Conservation (phyloP, 164 flowering plant species). For the Warburgia ugandensis region DNA sequence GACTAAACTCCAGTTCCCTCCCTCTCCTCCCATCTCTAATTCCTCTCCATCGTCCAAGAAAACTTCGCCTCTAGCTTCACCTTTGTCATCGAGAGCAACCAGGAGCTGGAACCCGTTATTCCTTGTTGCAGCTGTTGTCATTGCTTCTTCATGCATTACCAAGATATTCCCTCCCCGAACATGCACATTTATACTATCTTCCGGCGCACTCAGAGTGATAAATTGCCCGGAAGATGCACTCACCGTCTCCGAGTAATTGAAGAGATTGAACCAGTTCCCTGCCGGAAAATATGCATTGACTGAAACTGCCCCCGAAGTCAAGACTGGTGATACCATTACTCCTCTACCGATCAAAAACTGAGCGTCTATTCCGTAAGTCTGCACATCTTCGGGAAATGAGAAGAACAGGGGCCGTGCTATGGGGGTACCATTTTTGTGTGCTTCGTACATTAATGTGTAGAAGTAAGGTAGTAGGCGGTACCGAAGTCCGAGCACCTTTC, state of each 20-base stretch:
- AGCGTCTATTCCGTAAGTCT: constrained; percentile 44
- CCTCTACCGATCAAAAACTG: constrained; percentile 71
- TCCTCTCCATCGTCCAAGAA: constrained; percentile 76
- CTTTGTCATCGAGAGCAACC: constrained; percentile 32
- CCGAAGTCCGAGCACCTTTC: constrained; percentile 40
- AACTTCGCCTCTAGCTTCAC: constrained; percentile 41
- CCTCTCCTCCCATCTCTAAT: constrained; percentile 44
- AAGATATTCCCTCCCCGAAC: constrained; percentile 55
- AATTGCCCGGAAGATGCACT: constrained; percentile 27
- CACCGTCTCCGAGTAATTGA: constrained; percentile 36
- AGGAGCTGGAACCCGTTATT: constrained; percentile 47
- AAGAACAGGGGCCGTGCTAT: constrained; percentile 77
- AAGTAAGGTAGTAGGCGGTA: constrained; percentile 47
- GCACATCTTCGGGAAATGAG: constrained; percentile 54
- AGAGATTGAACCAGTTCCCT: constrained; percentile 73
- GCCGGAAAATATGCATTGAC: constrained; percentile 70
- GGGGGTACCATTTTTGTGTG: constrained; percentile 52
- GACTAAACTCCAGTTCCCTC: constrained; percentile 49
- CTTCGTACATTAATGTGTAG: constrained; percentile 66
- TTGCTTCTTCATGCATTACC: constrained; percentile 65
- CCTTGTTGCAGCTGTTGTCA: constrained; percentile 54
- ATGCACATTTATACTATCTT: constrained; percentile 60
- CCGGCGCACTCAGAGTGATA: constrained; percentile 47
- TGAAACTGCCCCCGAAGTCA: constrained; percentile 36
- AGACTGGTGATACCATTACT: constrained; percentile 64